Base-by-base conservation (phyloP, 176 grass and related monocot genomes). In the Poa pratensis region DNA sequence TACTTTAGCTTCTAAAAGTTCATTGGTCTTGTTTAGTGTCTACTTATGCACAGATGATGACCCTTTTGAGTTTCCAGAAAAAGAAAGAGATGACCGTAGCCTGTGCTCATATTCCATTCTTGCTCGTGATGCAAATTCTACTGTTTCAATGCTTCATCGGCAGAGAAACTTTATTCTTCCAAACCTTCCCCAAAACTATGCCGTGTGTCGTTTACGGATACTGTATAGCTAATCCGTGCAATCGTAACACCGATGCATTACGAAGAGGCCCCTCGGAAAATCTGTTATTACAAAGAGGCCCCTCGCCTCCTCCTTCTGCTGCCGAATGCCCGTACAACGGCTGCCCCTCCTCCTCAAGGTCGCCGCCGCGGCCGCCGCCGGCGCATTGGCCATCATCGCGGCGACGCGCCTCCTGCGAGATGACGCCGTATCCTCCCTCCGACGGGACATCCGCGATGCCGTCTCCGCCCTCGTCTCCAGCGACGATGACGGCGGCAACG, bases 271-370 rank as follows among this genome's bases (percentile, higher is more conserved):
- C 55, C 65, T 63, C 65, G 0, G 5, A 9, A 83, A 35, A 49
- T n/a, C 1, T 27, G 12, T 2, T 49, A 28, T 48, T 39, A 55
- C 55, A 10, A 55, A 66, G 63, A 6, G 45, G 57, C 19, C 34
- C 65, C 4, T 63, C n/a, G n/a, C 46, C 69, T 6, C 48, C 37
- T 14, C 34, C 35, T 43, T 67, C 69, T 5, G 18, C 59, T 17
- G 20, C 20, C 9, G 62, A 54, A 87, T 87, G 87, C 87, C 24
- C 83, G 54, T 62, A 20, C 72, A 85, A 37, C 82, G 88, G 42
- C 63, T 88, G 20, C 81, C 91, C 53, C 88, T 98, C 54, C 83
- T 96, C 71, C 73, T 94, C 54, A 94, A 94, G 87, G 34, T 94
- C 60, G 85, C 88, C 26, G 88, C 88, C 55, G 89, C 96, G 45